phyloP scores from a whole-genome alignment of 306 rosid species.

The Rosa multiflora region DNA sequence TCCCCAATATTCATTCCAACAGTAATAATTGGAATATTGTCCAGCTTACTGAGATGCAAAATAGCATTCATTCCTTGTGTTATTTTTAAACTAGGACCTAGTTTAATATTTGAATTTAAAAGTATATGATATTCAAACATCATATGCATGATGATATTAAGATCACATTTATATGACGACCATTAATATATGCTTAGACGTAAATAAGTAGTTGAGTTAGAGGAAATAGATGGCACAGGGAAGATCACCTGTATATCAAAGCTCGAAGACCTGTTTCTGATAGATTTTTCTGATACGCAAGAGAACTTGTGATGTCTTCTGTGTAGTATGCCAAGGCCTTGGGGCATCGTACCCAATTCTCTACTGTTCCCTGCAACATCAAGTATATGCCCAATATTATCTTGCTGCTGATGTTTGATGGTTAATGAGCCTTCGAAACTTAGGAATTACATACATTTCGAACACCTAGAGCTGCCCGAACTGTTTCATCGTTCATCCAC shows the following conservation, averaged over 20 bases:
- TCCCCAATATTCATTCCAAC: neutral
- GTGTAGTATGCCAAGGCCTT: constrained; percentile 7
- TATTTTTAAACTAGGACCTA: neutral
- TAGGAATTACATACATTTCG: constrained; percentile 11
- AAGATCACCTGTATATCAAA: constrained; percentile 31
- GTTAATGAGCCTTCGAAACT: too few species aligned
- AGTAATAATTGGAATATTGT: neutral
- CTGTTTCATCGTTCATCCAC: constrained; percentile 27
- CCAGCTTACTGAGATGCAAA: neutral
- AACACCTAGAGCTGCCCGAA: constrained; percentile 26
- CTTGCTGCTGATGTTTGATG: neutral
- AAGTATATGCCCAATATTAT: neutral
- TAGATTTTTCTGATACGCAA: constrained; percentile 25
- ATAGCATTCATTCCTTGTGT: neutral
- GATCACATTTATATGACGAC: neutral
- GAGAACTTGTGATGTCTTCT: constrained; percentile 13
- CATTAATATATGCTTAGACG: neutral
- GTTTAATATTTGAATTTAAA: neutral
- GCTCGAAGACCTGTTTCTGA: constrained; percentile 31
- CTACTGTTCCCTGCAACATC: constrained; percentile 28
- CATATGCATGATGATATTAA: neutral
- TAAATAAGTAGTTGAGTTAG: neutral
- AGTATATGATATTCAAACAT: neutral
- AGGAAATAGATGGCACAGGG: too few species aligned
- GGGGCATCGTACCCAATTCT: constrained; percentile 28